Evolutionary conservation across 106 monocot species (phyloP).

Genomic region (Phalaenopsis aphrodite): DNA sequence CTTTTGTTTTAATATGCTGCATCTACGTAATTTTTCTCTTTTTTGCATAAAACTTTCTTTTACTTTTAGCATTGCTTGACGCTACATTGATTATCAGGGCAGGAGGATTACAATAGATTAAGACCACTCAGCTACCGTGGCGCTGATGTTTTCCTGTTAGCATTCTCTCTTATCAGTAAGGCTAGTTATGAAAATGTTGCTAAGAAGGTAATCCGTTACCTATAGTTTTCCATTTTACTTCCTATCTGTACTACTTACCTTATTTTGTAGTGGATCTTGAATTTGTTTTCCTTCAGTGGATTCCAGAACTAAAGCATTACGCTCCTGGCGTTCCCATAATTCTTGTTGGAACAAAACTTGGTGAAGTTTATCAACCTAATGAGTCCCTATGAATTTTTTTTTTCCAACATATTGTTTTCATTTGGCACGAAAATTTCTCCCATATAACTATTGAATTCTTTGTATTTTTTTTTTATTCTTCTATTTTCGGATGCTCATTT

Average conservation of each 20-base stretch:
- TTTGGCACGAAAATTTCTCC: background rate
- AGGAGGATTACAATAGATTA: conserved; percentile 40
- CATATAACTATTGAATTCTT: background rate
- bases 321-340: conserved; percentile 42
- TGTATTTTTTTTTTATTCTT: background rate
- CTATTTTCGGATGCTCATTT: background rate
- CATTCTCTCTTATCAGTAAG: conserved; percentile 45
- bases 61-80: background rate
- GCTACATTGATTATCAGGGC: conserved; percentile 14
- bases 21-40: background rate
- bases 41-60: background rate
- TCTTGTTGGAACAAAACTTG: conserved; percentile 48
- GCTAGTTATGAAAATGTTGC: conserved; percentile 42
- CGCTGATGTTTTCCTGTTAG: conserved; percentile 39
- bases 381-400: background rate
- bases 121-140: conserved; percentile 42
- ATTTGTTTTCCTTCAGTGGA: conserved; percentile 22
- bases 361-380: conserved; percentile 7
- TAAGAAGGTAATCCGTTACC: conserved; percentile 22
- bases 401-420: background rate
- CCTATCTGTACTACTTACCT: background rate
- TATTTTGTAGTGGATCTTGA: background rate
- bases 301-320: conserved; percentile 40
- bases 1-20: background rate
- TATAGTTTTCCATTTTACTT: background rate